Base-by-base conservation (phyloP, 2,329 filamentous ascomycete genomes). In the Penicillium polonicum region DNA sequence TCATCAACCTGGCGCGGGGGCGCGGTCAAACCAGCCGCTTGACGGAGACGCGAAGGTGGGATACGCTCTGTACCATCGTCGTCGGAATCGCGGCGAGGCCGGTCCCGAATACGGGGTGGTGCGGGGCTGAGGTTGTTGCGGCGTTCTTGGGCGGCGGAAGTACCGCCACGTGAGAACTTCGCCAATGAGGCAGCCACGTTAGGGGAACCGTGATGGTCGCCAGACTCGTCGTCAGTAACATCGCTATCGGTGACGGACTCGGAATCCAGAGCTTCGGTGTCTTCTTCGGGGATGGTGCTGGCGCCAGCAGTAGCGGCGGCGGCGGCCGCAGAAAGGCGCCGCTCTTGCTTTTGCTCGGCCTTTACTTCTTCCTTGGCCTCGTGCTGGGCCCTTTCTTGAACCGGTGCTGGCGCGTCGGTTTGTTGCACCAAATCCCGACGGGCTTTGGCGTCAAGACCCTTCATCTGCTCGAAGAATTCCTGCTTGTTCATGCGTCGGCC, bases 391-490 rank as follows among this genome's bases (percentile, higher is more conserved):
- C 73, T 72, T 52, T 74, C 61, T 63, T 79, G 75, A 29, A 80
- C 63, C 8, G 62, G 54, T 21, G 73, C 68, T 2, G 77, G 75
- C 1, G 72, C 76, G 57, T 78, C 76, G 35, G 72, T 75, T 46
- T 78, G 68, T 36, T 79, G 72, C 4, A 79, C 73, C 5, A 77
- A 60, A 48, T 76, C 79, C 15, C 79, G 80, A 38, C 84, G 83
- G 31, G 78, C 74, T 65, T 84, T 86, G 27, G 85, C 82, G 60
- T 86, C 84, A 69, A 88, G 76, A 21, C 79, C 74, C 56, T 83
- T 80, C 71, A 88, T 84, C 65, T 86, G 82, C 58, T 82, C 75
- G 66, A 88, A 86, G 67, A 88, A 88, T 60, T 88, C 84, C 4
- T 80, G 76, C 66, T 87, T 88, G 74, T 80, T 85, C 83, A 88